Conservation (phyloP, 495 filamentous ascomycete genomes). For the Tetracladium setigerum region DNA sequence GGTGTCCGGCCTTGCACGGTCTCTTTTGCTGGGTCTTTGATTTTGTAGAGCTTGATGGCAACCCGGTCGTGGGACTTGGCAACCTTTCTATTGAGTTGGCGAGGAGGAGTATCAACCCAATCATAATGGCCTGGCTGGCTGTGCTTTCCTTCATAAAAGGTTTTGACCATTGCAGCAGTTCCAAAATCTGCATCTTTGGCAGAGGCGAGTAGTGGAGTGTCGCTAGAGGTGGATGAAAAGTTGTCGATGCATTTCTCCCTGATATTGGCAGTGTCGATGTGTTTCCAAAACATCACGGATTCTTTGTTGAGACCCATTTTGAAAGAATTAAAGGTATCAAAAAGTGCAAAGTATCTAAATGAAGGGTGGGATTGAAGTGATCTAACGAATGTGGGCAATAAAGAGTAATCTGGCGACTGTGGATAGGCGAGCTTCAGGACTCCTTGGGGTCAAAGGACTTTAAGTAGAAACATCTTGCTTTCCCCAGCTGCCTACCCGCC, state of each 20-base stretch:
- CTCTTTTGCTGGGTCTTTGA: constrained; percentile 27
- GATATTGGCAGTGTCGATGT: neutral
- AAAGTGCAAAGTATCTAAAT: no score
- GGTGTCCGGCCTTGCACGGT: constrained; percentile 25
- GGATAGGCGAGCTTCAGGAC: no score
- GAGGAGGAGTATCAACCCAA: constrained; percentile 33
- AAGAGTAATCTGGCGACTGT: no score
- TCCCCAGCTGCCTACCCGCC: no score
- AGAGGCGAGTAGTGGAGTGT: neutral
- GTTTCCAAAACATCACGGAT: no score
- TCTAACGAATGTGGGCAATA: no score
- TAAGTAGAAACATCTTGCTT: no score
- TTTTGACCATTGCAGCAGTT: constrained; percentile 16
- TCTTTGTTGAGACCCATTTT: no score
- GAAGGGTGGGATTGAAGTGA: no score
- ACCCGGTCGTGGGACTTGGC: constrained; percentile 28
- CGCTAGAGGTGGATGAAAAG: neutral
- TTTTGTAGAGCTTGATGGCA: constrained; percentile 33
- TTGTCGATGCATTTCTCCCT: neutral
- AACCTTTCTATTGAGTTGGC: constrained; percentile 26
- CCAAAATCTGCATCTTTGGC: constrained; percentile 13
- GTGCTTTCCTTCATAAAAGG: constrained; percentile 25
- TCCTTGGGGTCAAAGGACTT: no score
- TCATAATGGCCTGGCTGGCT: constrained; percentile 17
- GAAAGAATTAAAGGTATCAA: no score